These are phyloP conservation scores for Triticum aestivum DNA, from an alignment of 176 grass and related monocot genomes.

Conservation along the genomic window IWGSC_CS_RefSeq_v2.1 NC_057803.1:594095618-594096117, in stretches of 20 bases:
- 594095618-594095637: background rate
- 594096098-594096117: no score
- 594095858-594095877: background rate
- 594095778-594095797: background rate
- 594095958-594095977: conserved; percentile 32
- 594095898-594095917: no score
- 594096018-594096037: no score
- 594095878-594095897: background rate
- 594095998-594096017: background rate
- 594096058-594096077: background rate
- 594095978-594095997: conserved; percentile 32
- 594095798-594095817: background rate
- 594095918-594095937: background rate
- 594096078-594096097: no score
- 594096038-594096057: background rate
- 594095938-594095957: conserved; percentile 18
- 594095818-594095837: background rate
- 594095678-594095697: conserved; percentile 32
- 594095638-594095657: conserved; percentile 24
- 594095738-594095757: conserved; percentile 14
- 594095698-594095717: background rate
- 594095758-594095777: background rate
- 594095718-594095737: background rate
- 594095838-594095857: background rate
- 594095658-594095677: conserved; percentile 34